phyloP scores from a whole-genome alignment of 1,284 basidiomycete species.

The Erythrobasidium hasegawianum region DNA sequence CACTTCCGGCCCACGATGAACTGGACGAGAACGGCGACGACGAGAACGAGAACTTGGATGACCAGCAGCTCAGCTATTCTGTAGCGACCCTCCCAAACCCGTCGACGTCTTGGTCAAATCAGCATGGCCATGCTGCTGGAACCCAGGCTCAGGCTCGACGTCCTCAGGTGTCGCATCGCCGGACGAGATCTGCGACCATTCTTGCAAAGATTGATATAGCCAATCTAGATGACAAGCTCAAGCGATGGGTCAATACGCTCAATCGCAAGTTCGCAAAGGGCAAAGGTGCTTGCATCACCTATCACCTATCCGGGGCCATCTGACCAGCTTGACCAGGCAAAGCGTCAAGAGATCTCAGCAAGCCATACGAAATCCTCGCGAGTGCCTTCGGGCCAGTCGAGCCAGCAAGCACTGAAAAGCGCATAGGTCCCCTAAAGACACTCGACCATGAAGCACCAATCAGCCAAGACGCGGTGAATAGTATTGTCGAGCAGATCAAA shows the following conservation, averaged over 20 bases:
- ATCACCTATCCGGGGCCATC: too few species aligned
- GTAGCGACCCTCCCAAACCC: background rate
- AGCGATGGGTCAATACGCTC: slow-evolving; percentile 17
- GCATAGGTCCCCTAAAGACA: slow-evolving; percentile 60
- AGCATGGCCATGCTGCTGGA: background rate
- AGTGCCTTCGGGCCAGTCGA: slow-evolving; percentile 69
- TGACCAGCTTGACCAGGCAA: slow-evolving; percentile 41
- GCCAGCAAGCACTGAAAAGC: slow-evolving; percentile 47
- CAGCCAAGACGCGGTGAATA: slow-evolving; percentile 65
- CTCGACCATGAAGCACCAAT: slow-evolving; percentile 70
- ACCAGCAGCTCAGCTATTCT: background rate
- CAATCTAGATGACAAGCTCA: slow-evolving; percentile 28
- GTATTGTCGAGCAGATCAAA: slow-evolving; percentile 64
- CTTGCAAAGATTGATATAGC: slow-evolving; percentile 5
- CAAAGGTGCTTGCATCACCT: background rate
- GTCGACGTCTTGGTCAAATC: background rate
- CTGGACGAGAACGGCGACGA: slow-evolving; percentile 18
- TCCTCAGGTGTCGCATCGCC: background rate
- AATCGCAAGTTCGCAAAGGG: slow-evolving; percentile 26
- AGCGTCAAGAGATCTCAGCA: slow-evolving; percentile 51
- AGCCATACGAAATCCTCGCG: slow-evolving; percentile 66
- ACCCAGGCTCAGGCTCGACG: background rate
- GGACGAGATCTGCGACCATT: background rate
- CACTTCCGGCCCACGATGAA: slow-evolving; percentile 28
- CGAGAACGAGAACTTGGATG: too few species aligned